Conservation (phyloP, 495 filamentous ascomycete species). For the Penicillium bialowiezense region DNA sequence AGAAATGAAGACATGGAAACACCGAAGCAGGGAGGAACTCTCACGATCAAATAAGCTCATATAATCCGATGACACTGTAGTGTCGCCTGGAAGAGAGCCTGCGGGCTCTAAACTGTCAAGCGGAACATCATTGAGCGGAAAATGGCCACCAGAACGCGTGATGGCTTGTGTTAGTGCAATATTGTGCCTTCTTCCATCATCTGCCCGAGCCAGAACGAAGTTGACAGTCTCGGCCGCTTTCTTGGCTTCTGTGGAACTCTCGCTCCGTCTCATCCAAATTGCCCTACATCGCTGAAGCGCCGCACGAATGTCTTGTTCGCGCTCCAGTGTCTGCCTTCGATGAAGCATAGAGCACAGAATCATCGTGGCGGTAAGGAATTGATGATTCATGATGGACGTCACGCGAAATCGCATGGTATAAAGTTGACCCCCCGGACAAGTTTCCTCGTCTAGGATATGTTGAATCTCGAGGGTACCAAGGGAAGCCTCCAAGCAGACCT, state of each 20-base stretch:
- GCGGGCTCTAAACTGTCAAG: too few species aligned
- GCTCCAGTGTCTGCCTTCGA: conserved; percentile 3
- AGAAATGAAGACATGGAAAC: neutral
- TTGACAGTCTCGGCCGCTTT: conserved; percentile 21
- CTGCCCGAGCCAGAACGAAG: conserved; percentile 13
- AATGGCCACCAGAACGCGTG: too few species aligned
- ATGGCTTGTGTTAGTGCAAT: too few species aligned
- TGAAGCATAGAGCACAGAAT: conserved; percentile 47
- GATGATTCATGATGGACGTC: conserved; percentile 23
- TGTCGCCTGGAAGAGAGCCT: too few species aligned
- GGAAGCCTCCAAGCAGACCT: conserved; percentile 20
- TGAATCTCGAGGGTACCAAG: conserved; percentile 20
- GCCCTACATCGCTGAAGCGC: conserved; percentile 14
- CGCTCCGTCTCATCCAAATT: conserved; percentile 26
- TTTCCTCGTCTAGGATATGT: conserved; percentile 27
- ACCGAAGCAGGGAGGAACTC: neutral
- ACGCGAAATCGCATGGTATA: conserved; percentile 22
- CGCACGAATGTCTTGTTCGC: conserved; percentile 19
- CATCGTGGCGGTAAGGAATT: conserved; percentile 46
- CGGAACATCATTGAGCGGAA: too few species aligned
- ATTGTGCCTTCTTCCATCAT: neutral
- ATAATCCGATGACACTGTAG: neutral
- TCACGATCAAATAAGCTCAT: conserved; percentile 5
- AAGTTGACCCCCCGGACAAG: conserved; percentile 23
- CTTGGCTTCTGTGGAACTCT: conserved; percentile 20